Base-by-base conservation (phyloP, 192 early-diverging fungal genomes). In the Coemansia sp. region DNA sequence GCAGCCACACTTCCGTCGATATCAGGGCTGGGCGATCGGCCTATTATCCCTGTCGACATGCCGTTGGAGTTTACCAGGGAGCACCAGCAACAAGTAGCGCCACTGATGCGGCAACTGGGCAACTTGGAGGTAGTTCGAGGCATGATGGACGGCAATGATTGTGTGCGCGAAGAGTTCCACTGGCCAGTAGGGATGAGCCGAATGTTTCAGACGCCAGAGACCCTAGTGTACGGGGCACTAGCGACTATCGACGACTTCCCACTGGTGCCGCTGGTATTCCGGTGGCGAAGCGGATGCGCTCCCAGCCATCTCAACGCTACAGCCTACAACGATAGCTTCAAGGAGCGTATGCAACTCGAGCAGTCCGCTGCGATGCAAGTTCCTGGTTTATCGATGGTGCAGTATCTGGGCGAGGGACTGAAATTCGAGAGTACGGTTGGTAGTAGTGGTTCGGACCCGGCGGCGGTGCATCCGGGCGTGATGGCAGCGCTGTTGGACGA, bases 401-500 rank as follows among this genome's bases (percentile, higher is more conserved):
- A 77, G 36, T 77, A 74, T 39, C 36, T 82, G 25, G 80, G 80
- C 3, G 23, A 38, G 6, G 44, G 55, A 1, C 72, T 82, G 14
- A 65, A 50, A 11, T 60, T 82, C 15, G 65, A 32, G 23, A 53
- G 71, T 17, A 37, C 50, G 0, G 64, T 37, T 7, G 9, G 44
- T 14, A 32, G 44, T 14, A 32, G 51, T 8, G 38, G 55, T 2
- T 17, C 11, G 25, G 23, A 25, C 5, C 9, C 17, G 27, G 36
- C 14, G 0, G 38, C 62, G 1, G 74, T 34, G 14, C 74, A 82
- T 27, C 64, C 75, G 6, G 80, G 80, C 1, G 63, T 82, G 9
- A 32, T 58, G 19, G 44, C 75, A 2, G 68, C 67, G 27, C 48
- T 82, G 45, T 14, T 82, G 46, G 80, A 82, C 51, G 72, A 82